Base-by-base conservation (phyloP, 176 grass and related monocot species). In the Echinochloa phyllopogon region DNA sequence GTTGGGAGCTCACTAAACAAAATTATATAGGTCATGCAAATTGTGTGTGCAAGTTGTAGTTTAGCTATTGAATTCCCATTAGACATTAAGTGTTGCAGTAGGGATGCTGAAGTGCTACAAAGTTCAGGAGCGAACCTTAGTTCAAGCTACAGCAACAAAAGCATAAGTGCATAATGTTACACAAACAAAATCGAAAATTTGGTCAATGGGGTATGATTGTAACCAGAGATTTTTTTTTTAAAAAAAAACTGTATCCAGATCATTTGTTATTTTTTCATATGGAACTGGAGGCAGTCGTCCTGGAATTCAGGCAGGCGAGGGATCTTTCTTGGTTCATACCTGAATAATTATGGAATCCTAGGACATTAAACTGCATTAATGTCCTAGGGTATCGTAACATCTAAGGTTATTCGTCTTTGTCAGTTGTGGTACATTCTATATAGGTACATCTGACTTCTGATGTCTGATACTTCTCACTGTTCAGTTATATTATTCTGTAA, bases 1-100 rank as follows among this genome's bases (percentile, higher is more conserved):
- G 4, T 49, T 80, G n/a, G 39, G 23, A 72, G 61, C 17, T 66
- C n/a, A 8, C 42, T 23, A 77, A 45, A 65, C 33, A 76, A 73
- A 52, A 21, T 43, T 43, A 29, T 27, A 52, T 4, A 37, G 52
- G 18, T 36, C 40, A 58, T 40, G 49, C 10, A 57, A 74, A 67
- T 79, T 57, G 56, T 20, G 44, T 17, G 16, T 7, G 42, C 10
- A 66, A 38, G 24, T 39, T 77, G 25, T 41, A 49, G 5, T 53
- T 48, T 65, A 0, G 14, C 15, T 65, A 65, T 84, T 6, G 56
- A 65, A 40, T 81, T 81, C 2, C 23, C 25, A 11, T 15, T 61
- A 61, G 23, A 48, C 70, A 24, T 7, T 7, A 51, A 41, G 33
- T 68, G 33, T 13, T 42, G 50, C 36, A 42, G 13, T 37, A 14